Percentiles rank a stretch among this genome's conserved stretches.
These are phyloP conservation scores for Scleroderma bovista DNA, from an alignment of 768 basidiomycete species.

Conservation along the genomic window DNA sequence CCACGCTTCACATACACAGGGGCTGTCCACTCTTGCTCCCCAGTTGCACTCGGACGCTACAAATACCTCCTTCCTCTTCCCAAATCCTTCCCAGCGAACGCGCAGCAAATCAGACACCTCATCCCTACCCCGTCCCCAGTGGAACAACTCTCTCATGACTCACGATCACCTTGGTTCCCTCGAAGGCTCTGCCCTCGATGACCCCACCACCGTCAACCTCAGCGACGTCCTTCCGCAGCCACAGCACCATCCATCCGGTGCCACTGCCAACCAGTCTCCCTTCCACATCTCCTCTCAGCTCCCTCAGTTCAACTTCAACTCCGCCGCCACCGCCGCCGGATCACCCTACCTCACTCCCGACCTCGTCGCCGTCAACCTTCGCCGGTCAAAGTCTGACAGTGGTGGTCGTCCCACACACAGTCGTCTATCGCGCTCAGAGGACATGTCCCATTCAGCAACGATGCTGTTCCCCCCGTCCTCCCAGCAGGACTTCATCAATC, in stretches of 20 bases:
- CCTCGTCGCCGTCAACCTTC: constrained; percentile 30
- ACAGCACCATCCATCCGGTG: constrained; percentile 21
- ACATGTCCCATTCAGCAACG: constrained; percentile 36
- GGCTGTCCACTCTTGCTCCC: constrained; percentile 31
- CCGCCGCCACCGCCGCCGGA: constrained; percentile 29
- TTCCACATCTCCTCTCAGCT: constrained; percentile 24
- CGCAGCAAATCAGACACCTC: constrained; percentile 61
- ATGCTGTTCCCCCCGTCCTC: constrained; percentile 29
- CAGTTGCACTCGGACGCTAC: constrained; percentile 30
- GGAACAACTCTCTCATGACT: constrained; percentile 39
- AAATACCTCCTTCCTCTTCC: constrained; percentile 35
- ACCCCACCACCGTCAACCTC: constrained; percentile 26
- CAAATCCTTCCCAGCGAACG: constrained; percentile 35
- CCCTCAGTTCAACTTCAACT: constrained; percentile 32
- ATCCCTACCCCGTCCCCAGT: constrained; percentile 44
- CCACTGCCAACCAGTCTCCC: constrained; percentile 19
- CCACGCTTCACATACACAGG: constrained; percentile 30
- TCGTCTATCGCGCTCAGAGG: constrained; percentile 59
- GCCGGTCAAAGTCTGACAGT: constrained; percentile 46
- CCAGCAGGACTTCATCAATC: constrained; percentile 39
- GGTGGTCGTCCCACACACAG: constrained; percentile 38
- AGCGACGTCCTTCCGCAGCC: constrained; percentile 24
- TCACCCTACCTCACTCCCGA: constrained; percentile 35
- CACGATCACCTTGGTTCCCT: constrained; percentile 31
- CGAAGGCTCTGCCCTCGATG: constrained; percentile 35